Evolutionary conservation across 345 rosid genomes (phyloP), one percentile per base, ranked within the genome.

Genomic region (Dipteronia dyeriana): DNA sequence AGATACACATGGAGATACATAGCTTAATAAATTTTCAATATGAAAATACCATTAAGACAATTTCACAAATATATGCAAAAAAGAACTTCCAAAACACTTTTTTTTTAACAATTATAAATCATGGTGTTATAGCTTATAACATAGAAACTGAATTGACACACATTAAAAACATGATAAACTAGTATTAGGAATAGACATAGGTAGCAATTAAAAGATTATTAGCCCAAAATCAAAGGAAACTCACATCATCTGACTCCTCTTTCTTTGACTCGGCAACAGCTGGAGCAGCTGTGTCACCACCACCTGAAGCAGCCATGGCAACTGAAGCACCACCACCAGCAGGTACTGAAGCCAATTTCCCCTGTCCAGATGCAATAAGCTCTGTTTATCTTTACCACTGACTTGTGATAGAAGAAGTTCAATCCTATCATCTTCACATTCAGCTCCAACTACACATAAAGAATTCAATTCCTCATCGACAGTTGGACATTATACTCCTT

Each of bases 221-320:
- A 29, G 56, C 7, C 45, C 3, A 43, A 29, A 26, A 31, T 31
- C 41, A 7, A 7, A 12, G 51, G 29, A 73, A 2, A 23, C 89
- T 88, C 76, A 93, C 98, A 13, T 92, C 98, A 22, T 94, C 97
- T 4, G 94, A 90, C 74, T 91, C 98, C 76, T 93, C 97, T 78
- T 90, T 88, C 89, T 92, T 90, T 11, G 92, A 25, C 88, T 91
- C 95, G 23, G 78, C 83, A n/a, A 91, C 90, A 0, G 90, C 91
- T 0, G 90, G 86, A 0, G 87, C 87, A 0, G 74, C 82, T 54
- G 71, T 87, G 1, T 79, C 91, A 0, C 78, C 88, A 0, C 83
- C 90, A 41, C 85, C 62, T 10, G 89, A 67, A 6, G 86, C 82
- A 22, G 86, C 78, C 0, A 77, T 84, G 7, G 80, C 91, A 68